These are phyloP conservation scores for Lyophyllum decastes DNA, from an alignment of 768 basidiomycete species.

Conservation along the genomic window DNA sequence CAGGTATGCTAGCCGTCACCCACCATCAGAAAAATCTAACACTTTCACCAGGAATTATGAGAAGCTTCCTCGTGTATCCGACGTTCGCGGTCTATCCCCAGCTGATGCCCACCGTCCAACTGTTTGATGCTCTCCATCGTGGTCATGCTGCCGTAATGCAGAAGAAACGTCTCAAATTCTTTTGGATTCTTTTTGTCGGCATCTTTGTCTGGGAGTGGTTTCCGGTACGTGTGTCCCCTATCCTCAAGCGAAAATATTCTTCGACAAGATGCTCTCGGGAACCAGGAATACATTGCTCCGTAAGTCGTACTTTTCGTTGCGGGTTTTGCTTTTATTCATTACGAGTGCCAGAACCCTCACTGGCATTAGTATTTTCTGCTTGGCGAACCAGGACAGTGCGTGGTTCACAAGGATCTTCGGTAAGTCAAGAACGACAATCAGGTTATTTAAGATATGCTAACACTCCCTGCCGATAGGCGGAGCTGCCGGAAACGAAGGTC, in stretches of 20 bases:
- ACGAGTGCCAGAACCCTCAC: conserved; percentile 41
- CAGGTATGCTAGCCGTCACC: conserved; percentile 17
- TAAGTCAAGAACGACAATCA: conserved; percentile 7
- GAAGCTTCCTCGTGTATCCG: conserved; percentile 49
- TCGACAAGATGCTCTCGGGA: background rate
- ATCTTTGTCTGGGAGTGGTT: conserved; percentile 61
- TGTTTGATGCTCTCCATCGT: conserved; percentile 41
- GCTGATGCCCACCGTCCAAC: conserved; percentile 38
- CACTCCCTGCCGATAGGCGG: conserved; percentile 29
- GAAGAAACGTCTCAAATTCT: conserved; percentile 57
- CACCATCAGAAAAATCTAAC: background rate
- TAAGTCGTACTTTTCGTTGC: conserved; percentile 21
- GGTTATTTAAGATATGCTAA: background rate
- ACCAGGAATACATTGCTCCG: conserved; percentile 42
- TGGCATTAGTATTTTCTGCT: conserved; percentile 58
- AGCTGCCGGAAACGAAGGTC: conserved; percentile 53
- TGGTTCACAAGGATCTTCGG: conserved; percentile 60
- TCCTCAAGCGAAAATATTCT: background rate
- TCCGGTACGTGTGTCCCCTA: conserved; percentile 32
- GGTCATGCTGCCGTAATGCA: conserved; percentile 39
- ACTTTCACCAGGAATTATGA: conserved; percentile 23
- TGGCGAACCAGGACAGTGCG: conserved; percentile 48
- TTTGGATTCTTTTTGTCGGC: conserved; percentile 50
- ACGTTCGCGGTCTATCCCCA: conserved; percentile 42
- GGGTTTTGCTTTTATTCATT: background rate